Evolutionary conservation across 768 basidiomycete species (phyloP), one percentile per base, ranked within the genome.

Genomic region (Rhodocollybia butyracea): DNA sequence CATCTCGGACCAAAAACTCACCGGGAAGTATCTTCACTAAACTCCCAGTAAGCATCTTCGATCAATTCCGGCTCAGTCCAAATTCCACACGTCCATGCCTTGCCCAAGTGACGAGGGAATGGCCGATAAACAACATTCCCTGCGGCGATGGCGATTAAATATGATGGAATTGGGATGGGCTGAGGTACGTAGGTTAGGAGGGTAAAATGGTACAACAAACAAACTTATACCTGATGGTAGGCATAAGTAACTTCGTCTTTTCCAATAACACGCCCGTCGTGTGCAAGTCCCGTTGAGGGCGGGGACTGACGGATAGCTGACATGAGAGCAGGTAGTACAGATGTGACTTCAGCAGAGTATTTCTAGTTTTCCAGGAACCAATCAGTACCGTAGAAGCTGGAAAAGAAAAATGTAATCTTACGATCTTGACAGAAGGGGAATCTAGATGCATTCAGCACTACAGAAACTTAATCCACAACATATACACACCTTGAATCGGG

Each of bases 31-130:
- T 97, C 93, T 58, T 89, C 85, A 57, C 80, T 84, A 64, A 98
- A 98, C 67, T 98, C 95, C 83, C 88, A 88, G 62, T 83, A 89
- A 0, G 88, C 83, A 2, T 76, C 79, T 0, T 92, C 85, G 57
- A 97, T 80, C 29, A 87, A 67, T 61, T 88, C 84, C 0, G 94
- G 94, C 70, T 98, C 94, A 1, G 93, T 85, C 95, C 95, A 98
- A 4, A 94, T 80, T 1, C 95, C 95, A 13, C 78, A 85, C 15
- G 73, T 85, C 91, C 96, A 93, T n/a, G 75, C 64, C 60, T 81
- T 86, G 17, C 85, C 89, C 32, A 80, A 69, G 10, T 79, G 70
- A 30, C 73, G 69, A 3, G 79, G 71, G 66, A 94, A 92, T 0
- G 83, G 63, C 11, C 76, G 82, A 69, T 94, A 95, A 21, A 75